A percentile compares a stretch with the other conserved stretches of the same genome.
phyloP scores from a whole-genome alignment of 768 basidiomycete genomes.

The Pholiota microspora region DNA sequence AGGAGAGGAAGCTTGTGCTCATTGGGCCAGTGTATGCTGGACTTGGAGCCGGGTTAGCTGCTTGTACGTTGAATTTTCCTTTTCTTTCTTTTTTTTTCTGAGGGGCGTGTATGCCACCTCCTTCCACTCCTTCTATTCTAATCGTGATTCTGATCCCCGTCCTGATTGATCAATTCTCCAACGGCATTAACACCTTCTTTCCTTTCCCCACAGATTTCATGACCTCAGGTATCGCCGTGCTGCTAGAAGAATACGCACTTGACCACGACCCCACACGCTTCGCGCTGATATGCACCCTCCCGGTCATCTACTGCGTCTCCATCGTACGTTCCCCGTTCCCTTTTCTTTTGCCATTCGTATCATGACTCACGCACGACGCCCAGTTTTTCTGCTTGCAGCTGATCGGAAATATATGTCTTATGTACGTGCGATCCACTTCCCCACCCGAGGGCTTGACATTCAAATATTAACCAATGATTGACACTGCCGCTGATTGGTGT shows the following conservation, averaged over 20 bases:
- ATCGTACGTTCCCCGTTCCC: conserved; percentile 44
- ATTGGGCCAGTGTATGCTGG: conserved; percentile 75
- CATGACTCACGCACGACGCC: background rate
- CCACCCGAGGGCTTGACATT: no score
- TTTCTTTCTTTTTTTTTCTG: conserved; percentile 1
- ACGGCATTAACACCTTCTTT: no score
- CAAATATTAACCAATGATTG: conserved; percentile 11
- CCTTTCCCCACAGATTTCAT: conserved; percentile 48
- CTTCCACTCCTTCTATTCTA: no score
- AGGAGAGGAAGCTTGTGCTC: conserved; percentile 46
- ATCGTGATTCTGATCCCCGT: no score
- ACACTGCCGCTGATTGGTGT: no score
- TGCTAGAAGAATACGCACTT: conserved; percentile 66
- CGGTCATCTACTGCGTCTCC: conserved; percentile 75
- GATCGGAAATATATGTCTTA: conserved; percentile 60
- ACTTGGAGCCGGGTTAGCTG: conserved; percentile 58
- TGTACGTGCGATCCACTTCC: conserved; percentile 27
- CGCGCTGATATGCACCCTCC: conserved; percentile 59
- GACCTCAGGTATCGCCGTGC: conserved; percentile 53
- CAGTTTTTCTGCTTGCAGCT: conserved; percentile 81
- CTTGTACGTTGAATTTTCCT: conserved; percentile 48
- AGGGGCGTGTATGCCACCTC: no score
- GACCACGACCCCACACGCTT: conserved; percentile 67
- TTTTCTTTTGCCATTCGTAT: background rate
- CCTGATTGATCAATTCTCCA: no score